phyloP scores from a whole-genome alignment of 1,284 basidiomycete species.

The Trametes hirsuta region DNA sequence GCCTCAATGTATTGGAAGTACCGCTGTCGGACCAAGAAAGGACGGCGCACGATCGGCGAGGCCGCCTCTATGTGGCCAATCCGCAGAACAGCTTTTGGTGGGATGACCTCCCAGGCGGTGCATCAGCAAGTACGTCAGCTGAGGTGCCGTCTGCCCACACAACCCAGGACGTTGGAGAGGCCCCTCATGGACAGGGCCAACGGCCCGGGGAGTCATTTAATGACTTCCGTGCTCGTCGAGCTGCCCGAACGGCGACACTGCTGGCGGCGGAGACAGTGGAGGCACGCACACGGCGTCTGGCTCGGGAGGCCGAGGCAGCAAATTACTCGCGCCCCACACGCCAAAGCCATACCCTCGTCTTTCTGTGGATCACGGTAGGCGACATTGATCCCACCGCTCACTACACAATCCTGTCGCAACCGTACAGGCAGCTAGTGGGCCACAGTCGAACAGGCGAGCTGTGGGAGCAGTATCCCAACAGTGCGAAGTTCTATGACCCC shows the following conservation, averaged over 20 bases:
- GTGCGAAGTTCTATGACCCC: conserved; percentile 4
- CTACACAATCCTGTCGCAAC: not conserved
- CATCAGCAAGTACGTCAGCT: not conserved
- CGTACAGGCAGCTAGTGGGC: not conserved
- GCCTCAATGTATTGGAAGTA: not conserved
- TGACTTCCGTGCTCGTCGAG: conserved; percentile 1
- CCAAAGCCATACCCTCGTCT: not conserved
- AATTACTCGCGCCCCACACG: conserved; percentile 5
- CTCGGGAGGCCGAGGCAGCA: not conserved
- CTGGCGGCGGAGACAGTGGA: not conserved
- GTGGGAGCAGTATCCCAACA: conserved; percentile 5
- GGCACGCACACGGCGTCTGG: not conserved
- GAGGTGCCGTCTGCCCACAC: not conserved
- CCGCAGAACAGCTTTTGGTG: too few species aligned
- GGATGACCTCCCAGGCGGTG: not conserved
- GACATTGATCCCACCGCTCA: not conserved
- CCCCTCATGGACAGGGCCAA: not conserved
- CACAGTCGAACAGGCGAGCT: not conserved
- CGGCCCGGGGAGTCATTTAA: conserved; percentile 1
- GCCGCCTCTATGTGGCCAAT: too few species aligned
- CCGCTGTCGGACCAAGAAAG: too few species aligned
- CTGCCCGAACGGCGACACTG: too few species aligned
- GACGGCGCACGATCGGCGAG: too few species aligned
- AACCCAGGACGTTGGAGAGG: not conserved
- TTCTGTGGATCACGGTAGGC: not conserved